Evolutionary conservation across 176 grass and related monocot genomes (phyloP), one percentile per base, ranked within the genome.

Genomic region (Stipa capillata): DNA sequence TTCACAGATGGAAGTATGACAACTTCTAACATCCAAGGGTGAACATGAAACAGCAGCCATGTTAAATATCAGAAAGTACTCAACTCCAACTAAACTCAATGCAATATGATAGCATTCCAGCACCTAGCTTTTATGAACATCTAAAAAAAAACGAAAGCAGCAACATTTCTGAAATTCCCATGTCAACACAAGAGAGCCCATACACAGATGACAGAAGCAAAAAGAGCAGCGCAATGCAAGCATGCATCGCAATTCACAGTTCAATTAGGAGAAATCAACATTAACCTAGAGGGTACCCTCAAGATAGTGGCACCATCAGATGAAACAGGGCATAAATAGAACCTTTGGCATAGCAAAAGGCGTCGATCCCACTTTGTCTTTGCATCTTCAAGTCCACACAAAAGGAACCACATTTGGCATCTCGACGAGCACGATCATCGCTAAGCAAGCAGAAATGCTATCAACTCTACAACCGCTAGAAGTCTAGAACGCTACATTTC

Each of bases 341-440:
- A 84, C 16, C 9, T 60, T 9, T 44, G 7, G 6, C 13, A 7
- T 45, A 65, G 39, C 48, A 75, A 45, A 48, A 58, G 58, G 47
- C 48, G 73, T 65, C 0, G 13, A 71, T 62, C 80, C 57, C 48
- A 65, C 17, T 47, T 69, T 69, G 66, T 48, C 66, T 59, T 49
- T 49, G 37, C 49, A 84, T 69, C 8, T 41, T 21, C 67, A 66
- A 79, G 59, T 52, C 58, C 27, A 16, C 54, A 65, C 21, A 57
- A 88, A 72, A 87, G 66, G 31, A 73, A 40, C 74, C 31, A 34
- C 86, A 66, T 88, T 72, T 39, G 6, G 17, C 48, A 83, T 73
- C 45, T 52, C 47, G 5, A 5, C 10, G 4, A 13, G 17, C 5
- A 31, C 66, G 6, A 28, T 69, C 42, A 40, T 53, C 32, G 8